Percentiles rank a stretch among this genome's conserved stretches.
phyloP scores from a whole-genome alignment of 2,329 filamentous ascomycete genomes.

The Venturia carpophila region DNA sequence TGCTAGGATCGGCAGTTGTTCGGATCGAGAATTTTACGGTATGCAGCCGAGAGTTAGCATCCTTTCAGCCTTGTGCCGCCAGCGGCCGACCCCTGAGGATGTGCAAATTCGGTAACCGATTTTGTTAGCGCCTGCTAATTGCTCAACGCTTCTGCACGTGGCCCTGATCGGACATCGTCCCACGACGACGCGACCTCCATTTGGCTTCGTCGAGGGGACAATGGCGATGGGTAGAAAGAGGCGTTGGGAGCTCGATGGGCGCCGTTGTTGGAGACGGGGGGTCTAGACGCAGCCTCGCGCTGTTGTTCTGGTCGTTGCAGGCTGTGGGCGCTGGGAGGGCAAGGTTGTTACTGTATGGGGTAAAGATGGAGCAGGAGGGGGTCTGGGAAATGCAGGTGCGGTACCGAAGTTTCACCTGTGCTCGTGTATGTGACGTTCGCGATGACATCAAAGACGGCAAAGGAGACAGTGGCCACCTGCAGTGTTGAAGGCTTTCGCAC shows the following conservation, averaged over 20 bases:
- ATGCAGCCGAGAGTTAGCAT: background rate
- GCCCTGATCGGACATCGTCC: background rate
- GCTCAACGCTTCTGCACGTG: background rate
- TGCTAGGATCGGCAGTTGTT: background rate
- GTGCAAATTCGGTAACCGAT: background rate
- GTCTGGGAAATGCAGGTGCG: background rate
- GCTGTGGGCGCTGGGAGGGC: background rate
- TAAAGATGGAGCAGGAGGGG: constrained; percentile 4
- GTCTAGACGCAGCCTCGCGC: background rate
- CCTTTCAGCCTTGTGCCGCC: background rate
- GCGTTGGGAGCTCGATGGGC: background rate
- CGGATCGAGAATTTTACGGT: background rate
- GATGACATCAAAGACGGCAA: background rate
- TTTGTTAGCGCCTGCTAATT: background rate
- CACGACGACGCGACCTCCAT: background rate
- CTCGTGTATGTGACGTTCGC: constrained; percentile 3
- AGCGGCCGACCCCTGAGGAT: background rate
- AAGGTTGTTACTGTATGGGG: background rate
- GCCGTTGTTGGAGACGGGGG: background rate
- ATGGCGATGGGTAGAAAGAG: background rate
- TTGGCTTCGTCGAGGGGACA: background rate
- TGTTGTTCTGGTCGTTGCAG: constrained; percentile 1
- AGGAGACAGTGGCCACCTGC: too few relatives aligned
- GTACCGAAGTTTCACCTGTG: background rate
- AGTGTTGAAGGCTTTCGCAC: background rate